phyloP scores from a whole-genome alignment of 2,329 filamentous ascomycete genomes.

The Hymenotorrendiella dingleyae region DNA sequence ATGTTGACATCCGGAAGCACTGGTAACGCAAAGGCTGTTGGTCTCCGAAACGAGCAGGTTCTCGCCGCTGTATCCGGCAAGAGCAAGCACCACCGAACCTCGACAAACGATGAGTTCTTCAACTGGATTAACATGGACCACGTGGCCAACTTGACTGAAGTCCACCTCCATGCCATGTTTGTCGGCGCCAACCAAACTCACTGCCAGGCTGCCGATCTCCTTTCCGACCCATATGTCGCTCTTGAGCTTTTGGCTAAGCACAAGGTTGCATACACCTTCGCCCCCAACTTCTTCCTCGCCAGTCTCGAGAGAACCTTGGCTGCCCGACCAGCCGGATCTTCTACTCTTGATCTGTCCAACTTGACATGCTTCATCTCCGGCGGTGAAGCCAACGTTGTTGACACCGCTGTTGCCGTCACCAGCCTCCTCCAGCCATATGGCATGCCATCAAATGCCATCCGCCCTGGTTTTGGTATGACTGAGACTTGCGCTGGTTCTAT shows the following conservation, averaged over 20 bases:
- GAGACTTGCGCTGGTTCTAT: conserved; percentile 47
- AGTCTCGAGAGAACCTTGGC: conserved; percentile 6
- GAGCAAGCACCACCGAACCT: conserved; percentile 23
- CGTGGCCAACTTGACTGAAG: conserved; percentile 44
- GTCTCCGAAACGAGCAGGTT: conserved; percentile 38
- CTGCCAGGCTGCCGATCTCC: conserved; percentile 35
- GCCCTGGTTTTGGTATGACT: conserved; percentile 43
- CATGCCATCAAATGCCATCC: conserved; percentile 32
- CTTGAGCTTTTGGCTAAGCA: conserved; percentile 36
- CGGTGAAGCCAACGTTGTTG: conserved; percentile 39
- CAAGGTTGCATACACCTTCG: conserved; percentile 39
- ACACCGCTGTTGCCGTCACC: conserved; percentile 30
- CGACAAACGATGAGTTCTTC: conserved; percentile 27
- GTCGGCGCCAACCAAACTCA: conserved; percentile 41
- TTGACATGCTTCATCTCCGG: conserved; percentile 35
- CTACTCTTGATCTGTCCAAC: conserved; percentile 25
- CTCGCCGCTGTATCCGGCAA: conserved; percentile 38
- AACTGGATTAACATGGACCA: conserved; percentile 45
- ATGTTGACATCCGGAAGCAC: conserved; percentile 50
- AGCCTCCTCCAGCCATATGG: conserved; percentile 30
- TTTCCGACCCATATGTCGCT: conserved; percentile 35
- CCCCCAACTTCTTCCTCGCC: conserved; percentile 37
- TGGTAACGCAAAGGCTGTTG: conserved; percentile 45
- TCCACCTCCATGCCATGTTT: conserved; percentile 45
- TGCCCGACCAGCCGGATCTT: too few species aligned